Conservation (phyloP, 1,284 basidiomycete genomes). For the Xerocomus nothofagi region DNA sequence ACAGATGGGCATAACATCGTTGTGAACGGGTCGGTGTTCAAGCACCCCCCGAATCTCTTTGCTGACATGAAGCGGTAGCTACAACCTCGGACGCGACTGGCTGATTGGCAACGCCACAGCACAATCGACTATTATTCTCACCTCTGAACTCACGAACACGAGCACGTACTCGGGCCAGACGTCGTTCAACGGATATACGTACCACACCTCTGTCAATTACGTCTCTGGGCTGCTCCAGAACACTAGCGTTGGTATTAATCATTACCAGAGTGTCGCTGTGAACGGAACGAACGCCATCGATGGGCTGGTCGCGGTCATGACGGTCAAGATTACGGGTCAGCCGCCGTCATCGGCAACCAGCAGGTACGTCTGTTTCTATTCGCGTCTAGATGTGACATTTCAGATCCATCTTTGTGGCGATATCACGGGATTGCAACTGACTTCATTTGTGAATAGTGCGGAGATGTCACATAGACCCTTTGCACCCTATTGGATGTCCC, state of each 20-base stretch:
- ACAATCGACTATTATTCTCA: conserved; percentile 49
- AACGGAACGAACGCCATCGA: conserved; percentile 70
- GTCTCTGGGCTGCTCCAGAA: conserved; percentile 68
- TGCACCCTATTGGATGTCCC: conserved; percentile 14
- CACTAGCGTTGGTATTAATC: conserved; percentile 77
- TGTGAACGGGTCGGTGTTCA: conserved; percentile 48
- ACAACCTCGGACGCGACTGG: conserved; percentile 72
- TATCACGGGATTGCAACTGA: conserved; percentile 5
- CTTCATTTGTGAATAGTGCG: conserved; percentile 17
- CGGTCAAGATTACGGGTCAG: conserved; percentile 61
- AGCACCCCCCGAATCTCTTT: neutral
- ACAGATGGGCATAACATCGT: conserved; percentile 55
- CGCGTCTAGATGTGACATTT: neutral
- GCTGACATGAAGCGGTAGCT: conserved; percentile 36
- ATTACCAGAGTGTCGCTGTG: conserved; percentile 61
- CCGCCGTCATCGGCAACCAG: conserved; percentile 37
- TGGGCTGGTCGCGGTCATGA: conserved; percentile 82
- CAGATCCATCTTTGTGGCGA: neutral
- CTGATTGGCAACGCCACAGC: conserved; percentile 79
- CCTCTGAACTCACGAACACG: conserved; percentile 49
- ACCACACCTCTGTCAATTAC: conserved; percentile 68
- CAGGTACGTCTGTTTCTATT: conserved; percentile 16
- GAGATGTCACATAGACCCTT: conserved; percentile 10
- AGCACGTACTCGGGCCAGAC: conserved; percentile 60
- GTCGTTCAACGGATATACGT: conserved; percentile 62